phyloP scores from a whole-genome alignment of 176 grass and related monocot species.

The Musa itinerans region DNA sequence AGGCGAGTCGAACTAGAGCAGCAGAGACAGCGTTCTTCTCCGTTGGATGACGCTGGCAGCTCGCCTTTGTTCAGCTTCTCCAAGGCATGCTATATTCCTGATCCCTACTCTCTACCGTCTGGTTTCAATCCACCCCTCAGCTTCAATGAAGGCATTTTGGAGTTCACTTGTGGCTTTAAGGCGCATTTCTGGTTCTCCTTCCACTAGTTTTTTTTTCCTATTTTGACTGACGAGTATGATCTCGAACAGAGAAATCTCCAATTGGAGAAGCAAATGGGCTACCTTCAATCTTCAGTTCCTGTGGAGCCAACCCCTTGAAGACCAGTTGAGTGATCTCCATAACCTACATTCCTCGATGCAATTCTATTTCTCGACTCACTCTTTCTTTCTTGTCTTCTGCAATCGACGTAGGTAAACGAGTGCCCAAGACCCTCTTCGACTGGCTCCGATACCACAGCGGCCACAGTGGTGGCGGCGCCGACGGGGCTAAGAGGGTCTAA shows the following conservation, averaged over 20 bases:
- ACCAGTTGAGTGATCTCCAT: conserved; percentile 37
- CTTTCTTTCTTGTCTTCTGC: too few species aligned
- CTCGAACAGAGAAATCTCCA: conserved; percentile 19
- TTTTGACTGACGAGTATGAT: background rate
- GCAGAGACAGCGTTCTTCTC: conserved; percentile 33
- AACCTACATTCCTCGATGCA: background rate
- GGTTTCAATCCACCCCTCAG: background rate
- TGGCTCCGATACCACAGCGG: too few species aligned
- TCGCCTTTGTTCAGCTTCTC: conserved; percentile 45
- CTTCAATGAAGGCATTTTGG: conserved; percentile 2
- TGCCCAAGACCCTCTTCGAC: too few species aligned
- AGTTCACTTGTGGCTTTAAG: conserved; percentile 38
- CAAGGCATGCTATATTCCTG: conserved; percentile 13
- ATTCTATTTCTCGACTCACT: background rate
- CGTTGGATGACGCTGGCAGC: conserved; percentile 89
- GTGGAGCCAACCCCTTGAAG: conserved; percentile 33
- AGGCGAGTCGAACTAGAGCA: conserved; percentile 22
- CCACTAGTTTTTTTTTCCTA: background rate
- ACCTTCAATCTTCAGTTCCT: conserved; percentile 35
- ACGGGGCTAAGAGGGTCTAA: too few species aligned
- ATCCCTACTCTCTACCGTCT: background rate
- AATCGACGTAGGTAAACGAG: too few species aligned
- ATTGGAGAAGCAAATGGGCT: conserved; percentile 39
- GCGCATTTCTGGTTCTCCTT: conserved; percentile 1
- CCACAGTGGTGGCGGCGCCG: too few species aligned